phyloP scores from a whole-genome alignment of 345 rosid species.

The Hypericum androsaemum region DNA sequence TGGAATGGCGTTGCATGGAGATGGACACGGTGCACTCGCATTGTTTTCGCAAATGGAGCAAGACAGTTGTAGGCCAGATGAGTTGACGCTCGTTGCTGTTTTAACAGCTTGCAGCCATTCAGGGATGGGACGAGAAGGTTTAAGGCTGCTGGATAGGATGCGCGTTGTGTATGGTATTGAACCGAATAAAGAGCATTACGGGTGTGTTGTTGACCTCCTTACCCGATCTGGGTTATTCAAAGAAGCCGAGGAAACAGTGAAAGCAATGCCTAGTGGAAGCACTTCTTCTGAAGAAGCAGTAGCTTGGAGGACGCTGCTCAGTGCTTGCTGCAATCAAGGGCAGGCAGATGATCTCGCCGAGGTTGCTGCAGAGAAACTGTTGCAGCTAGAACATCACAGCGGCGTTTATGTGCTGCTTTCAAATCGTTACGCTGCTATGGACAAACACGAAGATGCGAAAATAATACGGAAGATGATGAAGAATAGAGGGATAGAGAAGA shows the following conservation, averaged over 20 bases:
- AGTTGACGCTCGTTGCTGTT: slow-evolving; percentile 23
- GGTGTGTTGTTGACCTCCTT: slow-evolving; percentile 25
- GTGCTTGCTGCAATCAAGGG: slow-evolving; percentile 17
- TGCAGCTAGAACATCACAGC: slow-evolving; percentile 27
- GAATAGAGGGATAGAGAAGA: slow-evolving; percentile 16
- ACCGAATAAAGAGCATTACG: slow-evolving; percentile 28
- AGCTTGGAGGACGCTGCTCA: slow-evolving; percentile 35
- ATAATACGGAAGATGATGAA: slow-evolving; percentile 17
- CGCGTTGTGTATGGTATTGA: slow-evolving; percentile 15
- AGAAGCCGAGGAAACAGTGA: slow-evolving; percentile 21
- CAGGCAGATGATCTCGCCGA: slow-evolving; percentile 17
- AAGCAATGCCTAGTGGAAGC: slow-evolving; percentile 12
- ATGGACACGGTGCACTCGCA: slow-evolving; percentile 17
- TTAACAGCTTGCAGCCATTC: slow-evolving; percentile 31
- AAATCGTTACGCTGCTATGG: slow-evolving; percentile 19
- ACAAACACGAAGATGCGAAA: slow-evolving; percentile 26
- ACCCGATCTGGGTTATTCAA: slow-evolving; percentile 22
- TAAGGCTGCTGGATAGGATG: slow-evolving; percentile 22
- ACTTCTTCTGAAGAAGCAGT: slow-evolving; percentile 24
- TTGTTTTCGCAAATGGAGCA: slow-evolving; percentile 22
- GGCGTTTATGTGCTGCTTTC: slow-evolving; percentile 26
- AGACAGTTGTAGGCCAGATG: slow-evolving; percentile 26
- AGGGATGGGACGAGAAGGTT: slow-evolving; percentile 23
- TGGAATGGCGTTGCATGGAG: slow-evolving; percentile 34
- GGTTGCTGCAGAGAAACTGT: slow-evolving; percentile 27